Percentiles rank a stretch among this genome's conserved stretches.
These are phyloP conservation scores for Pulveroboletus sp. DNA, from an alignment of 768 basidiomycete genomes.

Conservation along the genomic window DNA sequence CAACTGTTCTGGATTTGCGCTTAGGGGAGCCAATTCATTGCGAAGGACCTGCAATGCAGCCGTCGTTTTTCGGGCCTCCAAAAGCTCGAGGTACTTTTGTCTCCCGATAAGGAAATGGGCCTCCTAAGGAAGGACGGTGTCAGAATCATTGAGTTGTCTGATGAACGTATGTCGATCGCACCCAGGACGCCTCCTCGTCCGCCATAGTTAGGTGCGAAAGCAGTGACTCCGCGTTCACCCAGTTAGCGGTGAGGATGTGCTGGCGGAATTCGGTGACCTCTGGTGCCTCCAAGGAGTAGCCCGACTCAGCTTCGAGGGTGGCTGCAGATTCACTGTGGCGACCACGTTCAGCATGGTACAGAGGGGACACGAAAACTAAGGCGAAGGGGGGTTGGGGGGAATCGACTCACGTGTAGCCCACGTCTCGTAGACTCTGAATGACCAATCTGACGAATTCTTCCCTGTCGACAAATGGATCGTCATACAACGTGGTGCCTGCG, in stretches of 20 bases:
- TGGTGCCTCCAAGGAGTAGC: constrained; percentile 75
- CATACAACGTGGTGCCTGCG: constrained; percentile 71
- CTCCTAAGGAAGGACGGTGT: constrained; percentile 44
- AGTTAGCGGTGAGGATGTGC: constrained; percentile 73
- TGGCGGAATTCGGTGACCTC: constrained; percentile 77
- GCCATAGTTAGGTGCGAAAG: constrained; percentile 64
- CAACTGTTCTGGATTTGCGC: constrained; percentile 73
- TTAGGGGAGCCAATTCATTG: constrained; percentile 80
- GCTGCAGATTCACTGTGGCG: constrained; percentile 74
- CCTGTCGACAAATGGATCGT: constrained; percentile 73
- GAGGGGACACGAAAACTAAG: constrained; percentile 7
- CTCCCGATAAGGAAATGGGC: constrained; percentile 84
- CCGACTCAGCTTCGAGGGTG: constrained; percentile 88
- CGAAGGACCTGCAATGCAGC: constrained; percentile 82
- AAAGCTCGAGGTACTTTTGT: constrained; percentile 93
- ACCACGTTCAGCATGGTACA: constrained; percentile 7
- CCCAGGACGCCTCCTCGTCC: constrained; percentile 66
- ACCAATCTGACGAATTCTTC: constrained; percentile 90
- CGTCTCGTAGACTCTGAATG: constrained; percentile 84
- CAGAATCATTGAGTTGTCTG: constrained; percentile 11
- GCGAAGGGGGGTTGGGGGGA: neutral
- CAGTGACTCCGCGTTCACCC: constrained; percentile 72
- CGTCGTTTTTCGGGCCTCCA: constrained; percentile 77
- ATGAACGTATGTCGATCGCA: constrained; percentile 34
- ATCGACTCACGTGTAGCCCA: constrained; percentile 63